Evolutionary conservation across 1,284 basidiomycete species (phyloP).

Genomic region (Irpex sp.): DNA sequence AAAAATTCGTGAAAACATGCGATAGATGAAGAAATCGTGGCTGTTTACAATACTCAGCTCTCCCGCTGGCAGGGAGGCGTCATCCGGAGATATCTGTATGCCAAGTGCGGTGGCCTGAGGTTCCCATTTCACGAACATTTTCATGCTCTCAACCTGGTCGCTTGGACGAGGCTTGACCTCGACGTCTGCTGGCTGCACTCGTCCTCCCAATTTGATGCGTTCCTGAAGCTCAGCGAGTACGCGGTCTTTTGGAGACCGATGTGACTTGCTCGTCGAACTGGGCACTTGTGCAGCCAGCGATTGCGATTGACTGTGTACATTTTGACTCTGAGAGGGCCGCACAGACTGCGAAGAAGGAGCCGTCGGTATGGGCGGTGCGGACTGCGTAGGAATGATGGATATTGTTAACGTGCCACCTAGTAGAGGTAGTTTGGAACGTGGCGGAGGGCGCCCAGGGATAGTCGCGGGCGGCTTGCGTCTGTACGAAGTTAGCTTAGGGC

Average conservation of each 20-base stretch:
- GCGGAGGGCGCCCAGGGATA: slow-evolving; percentile 30
- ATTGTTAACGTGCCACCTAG: slow-evolving; percentile 51
- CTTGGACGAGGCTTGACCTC: slow-evolving; percentile 39
- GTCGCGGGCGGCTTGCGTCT: slow-evolving; percentile 43
- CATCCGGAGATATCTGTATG: slow-evolving; percentile 27
- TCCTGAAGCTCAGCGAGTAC: slow-evolving; percentile 58
- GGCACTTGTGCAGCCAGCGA: background rate
- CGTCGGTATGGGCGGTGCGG: slow-evolving; percentile 19
- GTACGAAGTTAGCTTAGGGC: background rate
- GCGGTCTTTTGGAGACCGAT: slow-evolving; percentile 45
- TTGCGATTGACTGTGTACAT: background rate
- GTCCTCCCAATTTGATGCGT: slow-evolving; percentile 46
- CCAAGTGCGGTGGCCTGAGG: slow-evolving; percentile 57
- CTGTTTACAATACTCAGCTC: slow-evolving; percentile 43
- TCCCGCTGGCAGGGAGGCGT: slow-evolving; percentile 3
- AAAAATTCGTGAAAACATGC: background rate
- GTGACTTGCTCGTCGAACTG: background rate
- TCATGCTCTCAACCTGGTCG: slow-evolving; percentile 62
- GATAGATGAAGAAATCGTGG: background rate
- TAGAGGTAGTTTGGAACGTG: slow-evolving; percentile 42
- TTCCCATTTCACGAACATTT: slow-evolving; percentile 60
- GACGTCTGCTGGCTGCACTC: background rate
- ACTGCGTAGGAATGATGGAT: slow-evolving; percentile 38
- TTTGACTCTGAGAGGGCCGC: slow-evolving; percentile 5
- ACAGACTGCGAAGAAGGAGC: slow-evolving; percentile 1